Evolutionary conservation across 2,329 filamentous ascomycete species (phyloP).

Genomic region (Calonectria ilicicola): DNA sequence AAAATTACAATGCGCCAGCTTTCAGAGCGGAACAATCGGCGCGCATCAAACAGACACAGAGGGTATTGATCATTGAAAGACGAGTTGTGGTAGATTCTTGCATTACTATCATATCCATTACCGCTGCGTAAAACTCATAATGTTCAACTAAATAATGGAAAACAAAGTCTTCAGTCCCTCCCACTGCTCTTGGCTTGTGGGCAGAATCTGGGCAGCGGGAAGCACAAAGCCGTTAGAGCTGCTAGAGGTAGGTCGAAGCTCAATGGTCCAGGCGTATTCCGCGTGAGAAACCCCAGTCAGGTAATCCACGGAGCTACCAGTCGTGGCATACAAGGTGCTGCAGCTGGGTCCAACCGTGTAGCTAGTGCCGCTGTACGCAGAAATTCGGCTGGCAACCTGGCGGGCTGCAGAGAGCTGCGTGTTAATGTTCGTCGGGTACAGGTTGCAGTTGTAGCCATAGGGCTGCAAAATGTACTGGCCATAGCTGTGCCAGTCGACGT

Average conservation of each 20-base stretch:
- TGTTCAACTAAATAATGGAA: constrained; percentile 7
- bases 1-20: neutral
- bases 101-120: neutral
- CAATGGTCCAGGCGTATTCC: constrained; percentile 55
- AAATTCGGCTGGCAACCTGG: constrained; percentile 23
- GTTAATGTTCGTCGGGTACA: constrained; percentile 55
- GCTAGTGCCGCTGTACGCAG: constrained; percentile 21
- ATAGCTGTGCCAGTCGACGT: constrained; percentile 75
- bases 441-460: constrained; percentile 69
- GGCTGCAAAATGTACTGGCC: constrained; percentile 68
- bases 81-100: neutral
- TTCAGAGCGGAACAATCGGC: too few species aligned
- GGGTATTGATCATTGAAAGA: neutral
- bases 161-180: constrained; percentile 28
- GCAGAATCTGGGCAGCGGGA: constrained; percentile 55
- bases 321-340: constrained; percentile 70
- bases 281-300: constrained; percentile 55
- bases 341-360: constrained; percentile 63
- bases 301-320: constrained; percentile 60
- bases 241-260: constrained; percentile 48
- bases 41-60: neutral
- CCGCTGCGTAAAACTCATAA: neutral
- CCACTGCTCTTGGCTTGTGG: constrained; percentile 41
- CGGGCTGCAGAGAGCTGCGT: constrained; percentile 60
- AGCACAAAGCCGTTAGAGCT: constrained; percentile 56